Conservation (phyloP, 345 rosid species). For the Noccaea caerulescens region DNA sequence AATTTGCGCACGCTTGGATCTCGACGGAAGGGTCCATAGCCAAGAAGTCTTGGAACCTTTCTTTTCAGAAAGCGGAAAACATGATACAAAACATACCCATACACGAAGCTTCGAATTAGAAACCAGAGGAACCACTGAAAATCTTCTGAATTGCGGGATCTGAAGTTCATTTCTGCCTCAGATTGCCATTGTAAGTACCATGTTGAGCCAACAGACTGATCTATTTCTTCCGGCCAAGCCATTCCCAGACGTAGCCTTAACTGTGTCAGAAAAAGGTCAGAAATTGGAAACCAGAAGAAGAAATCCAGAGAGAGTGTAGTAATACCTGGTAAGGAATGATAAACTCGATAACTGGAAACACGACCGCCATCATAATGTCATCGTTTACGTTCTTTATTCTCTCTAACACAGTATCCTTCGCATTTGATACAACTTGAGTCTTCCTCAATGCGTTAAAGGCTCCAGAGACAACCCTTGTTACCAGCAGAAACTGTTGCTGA, state of each 20-base stretch:
- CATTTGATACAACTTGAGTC: slow-evolving; percentile 51
- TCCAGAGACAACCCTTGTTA: slow-evolving; percentile 54
- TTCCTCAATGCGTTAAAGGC: slow-evolving; percentile 65
- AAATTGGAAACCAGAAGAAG: slow-evolving; percentile 8
- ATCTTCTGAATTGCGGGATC: slow-evolving; percentile 62
- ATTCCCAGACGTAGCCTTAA: slow-evolving; percentile 75
- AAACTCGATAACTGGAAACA: slow-evolving; percentile 69
- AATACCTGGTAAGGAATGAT: slow-evolving; percentile 81
- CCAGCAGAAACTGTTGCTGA: slow-evolving; percentile 73
- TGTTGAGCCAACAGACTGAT: slow-evolving; percentile 72
- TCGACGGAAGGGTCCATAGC: slow-evolving; percentile 79
- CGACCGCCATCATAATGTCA: slow-evolving; percentile 65
- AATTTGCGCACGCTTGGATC: slow-evolving; percentile 75
- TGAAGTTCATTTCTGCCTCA: slow-evolving; percentile 70
- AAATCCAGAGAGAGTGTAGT: slow-evolving; percentile 23
- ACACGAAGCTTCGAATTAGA: slow-evolving; percentile 57
- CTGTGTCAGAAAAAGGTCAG: slow-evolving; percentile 48
- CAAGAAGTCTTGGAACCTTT: slow-evolving; percentile 71
- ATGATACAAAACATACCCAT: slow-evolving; percentile 68
- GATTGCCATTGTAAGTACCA: slow-evolving; percentile 92
- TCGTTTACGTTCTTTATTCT: slow-evolving; percentile 64
- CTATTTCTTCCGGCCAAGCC: slow-evolving; percentile 91
- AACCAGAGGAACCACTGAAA: slow-evolving; percentile 73
- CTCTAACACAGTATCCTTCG: slow-evolving; percentile 54
- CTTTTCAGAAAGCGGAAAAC: slow-evolving; percentile 68